phyloP scores from a whole-genome alignment of 176 grass and related monocot species.

The Aegilops speltoides region DNA sequence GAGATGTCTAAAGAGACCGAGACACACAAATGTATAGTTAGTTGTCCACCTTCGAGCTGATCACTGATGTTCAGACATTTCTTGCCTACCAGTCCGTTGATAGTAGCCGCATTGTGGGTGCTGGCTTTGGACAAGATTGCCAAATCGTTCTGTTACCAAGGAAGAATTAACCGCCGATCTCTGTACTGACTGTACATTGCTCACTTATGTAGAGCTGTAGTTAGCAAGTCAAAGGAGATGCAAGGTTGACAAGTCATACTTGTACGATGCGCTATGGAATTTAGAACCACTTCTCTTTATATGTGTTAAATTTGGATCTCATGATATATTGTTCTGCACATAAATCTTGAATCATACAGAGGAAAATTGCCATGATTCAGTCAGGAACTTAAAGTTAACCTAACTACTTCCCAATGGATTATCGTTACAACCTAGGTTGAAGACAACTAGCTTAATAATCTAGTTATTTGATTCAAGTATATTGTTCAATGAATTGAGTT shows the following conservation, averaged over 20 bases:
- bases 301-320: background rate
- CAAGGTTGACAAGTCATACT: background rate
- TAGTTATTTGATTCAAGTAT: conserved; percentile 16
- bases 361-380: background rate
- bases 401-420: background rate
- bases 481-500: background rate
- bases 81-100: background rate
- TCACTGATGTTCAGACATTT: background rate
- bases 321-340: background rate
- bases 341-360: conserved; percentile 12
- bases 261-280: background rate
- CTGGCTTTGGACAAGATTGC: conserved; percentile 37
- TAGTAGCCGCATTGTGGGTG: background rate
- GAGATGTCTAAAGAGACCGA: background rate
- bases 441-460: background rate
- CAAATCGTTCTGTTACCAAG: conserved; percentile 45
- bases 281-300: background rate
- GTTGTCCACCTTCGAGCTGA: conserved; percentile 38
- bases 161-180: conserved; percentile 45
- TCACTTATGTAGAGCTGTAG: background rate
- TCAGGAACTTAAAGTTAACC: background rate
- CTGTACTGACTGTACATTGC: conserved; percentile 52
- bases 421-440: background rate
- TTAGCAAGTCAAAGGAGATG: background rate
- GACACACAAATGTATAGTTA: background rate